A percentile compares a stretch with the other conserved stretches of the same genome.
phyloP scores from a whole-genome alignment of 805 yeast species.

The Grigorovia transvaalensis region DNA sequence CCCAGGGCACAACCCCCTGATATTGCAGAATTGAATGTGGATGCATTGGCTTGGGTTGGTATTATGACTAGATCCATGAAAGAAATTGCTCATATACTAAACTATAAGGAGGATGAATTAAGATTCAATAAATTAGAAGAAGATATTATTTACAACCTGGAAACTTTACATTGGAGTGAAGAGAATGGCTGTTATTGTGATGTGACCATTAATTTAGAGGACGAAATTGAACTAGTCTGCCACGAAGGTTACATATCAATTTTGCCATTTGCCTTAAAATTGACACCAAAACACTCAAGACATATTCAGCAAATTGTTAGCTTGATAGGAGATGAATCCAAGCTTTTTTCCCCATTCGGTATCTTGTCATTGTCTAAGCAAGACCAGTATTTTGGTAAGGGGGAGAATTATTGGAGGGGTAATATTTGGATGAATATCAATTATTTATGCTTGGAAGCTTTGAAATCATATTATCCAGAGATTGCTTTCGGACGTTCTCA shows the following conservation, averaged over 20 bases:
- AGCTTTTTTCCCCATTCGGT: constrained; percentile 71
- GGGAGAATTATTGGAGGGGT: constrained; percentile 93
- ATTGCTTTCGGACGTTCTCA: constrained; percentile 10
- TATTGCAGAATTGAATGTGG: constrained; percentile 83
- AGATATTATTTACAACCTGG: constrained; percentile 54
- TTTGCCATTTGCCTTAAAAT: constrained; percentile 71
- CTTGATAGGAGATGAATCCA: constrained; percentile 55
- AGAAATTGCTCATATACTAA: constrained; percentile 56
- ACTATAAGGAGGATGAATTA: constrained; percentile 46
- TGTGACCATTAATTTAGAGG: constrained; percentile 47
- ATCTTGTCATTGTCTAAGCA: constrained; percentile 66
- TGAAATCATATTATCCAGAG: constrained; percentile 42
- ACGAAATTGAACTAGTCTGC: constrained; percentile 43
- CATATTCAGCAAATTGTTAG: constrained; percentile 45
- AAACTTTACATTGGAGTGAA: constrained; percentile 72
- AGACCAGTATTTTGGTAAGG: constrained; percentile 58
- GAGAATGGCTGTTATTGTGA: constrained; percentile 68
- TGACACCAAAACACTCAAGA: constrained; percentile 41
- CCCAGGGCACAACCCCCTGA: constrained; percentile 80
- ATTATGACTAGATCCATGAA: constrained; percentile 80
- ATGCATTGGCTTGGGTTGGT: constrained; percentile 86
- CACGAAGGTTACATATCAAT: constrained; percentile 81
- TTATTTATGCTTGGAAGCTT: constrained; percentile 64
- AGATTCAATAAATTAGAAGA: constrained; percentile 43
- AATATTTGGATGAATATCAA: constrained; percentile 90